These are phyloP conservation scores for Friedmanniomyces simplex DNA, from an alignment of 495 filamentous ascomycete genomes.

Conservation along the genomic window DNA sequence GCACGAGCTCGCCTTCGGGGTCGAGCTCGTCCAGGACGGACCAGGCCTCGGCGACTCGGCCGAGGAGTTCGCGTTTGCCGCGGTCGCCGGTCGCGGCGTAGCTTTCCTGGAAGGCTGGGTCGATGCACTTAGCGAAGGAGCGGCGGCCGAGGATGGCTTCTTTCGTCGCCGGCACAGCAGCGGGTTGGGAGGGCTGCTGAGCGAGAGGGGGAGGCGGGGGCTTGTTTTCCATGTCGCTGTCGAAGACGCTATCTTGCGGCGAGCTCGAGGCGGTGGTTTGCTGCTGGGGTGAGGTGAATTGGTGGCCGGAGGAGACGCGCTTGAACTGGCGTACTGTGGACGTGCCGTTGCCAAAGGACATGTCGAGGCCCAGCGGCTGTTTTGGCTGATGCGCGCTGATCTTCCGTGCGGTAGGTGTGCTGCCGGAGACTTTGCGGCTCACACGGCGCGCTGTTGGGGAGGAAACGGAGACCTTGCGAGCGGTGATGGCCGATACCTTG, in stretches of 20 bases:
- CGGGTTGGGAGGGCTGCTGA: conserved; percentile 17
- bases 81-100: conserved; percentile 66
- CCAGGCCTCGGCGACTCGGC: conserved; percentile 72
- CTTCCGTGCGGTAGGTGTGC: conserved; percentile 13
- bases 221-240: conserved; percentile 20
- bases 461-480: conserved; percentile 16
- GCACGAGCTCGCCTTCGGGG: conserved; percentile 79
- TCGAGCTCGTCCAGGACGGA: conserved; percentile 74
- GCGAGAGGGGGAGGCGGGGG: conserved; percentile 3
- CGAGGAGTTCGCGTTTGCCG: conserved; percentile 69
- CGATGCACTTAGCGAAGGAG: conserved; percentile 67
- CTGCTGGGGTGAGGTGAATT: conserved; percentile 31
- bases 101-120: conserved; percentile 70
- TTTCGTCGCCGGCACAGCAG: conserved; percentile 46
- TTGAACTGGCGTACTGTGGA: conserved; percentile 86
- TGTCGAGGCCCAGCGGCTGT: conserved; percentile 69
- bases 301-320: conserved; percentile 60
- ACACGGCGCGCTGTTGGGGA: conserved; percentile 34
- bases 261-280: conserved; percentile 24
- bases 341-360: conserved; percentile 80
- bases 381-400: conserved; percentile 32
- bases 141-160: conserved; percentile 70
- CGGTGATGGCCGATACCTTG: conserved; percentile 25
- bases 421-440: conserved; percentile 23
- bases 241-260: conserved; percentile 22